phyloP scores from a whole-genome alignment of 257 asterid genomes.

The Solanum gandarillasii region DNA sequence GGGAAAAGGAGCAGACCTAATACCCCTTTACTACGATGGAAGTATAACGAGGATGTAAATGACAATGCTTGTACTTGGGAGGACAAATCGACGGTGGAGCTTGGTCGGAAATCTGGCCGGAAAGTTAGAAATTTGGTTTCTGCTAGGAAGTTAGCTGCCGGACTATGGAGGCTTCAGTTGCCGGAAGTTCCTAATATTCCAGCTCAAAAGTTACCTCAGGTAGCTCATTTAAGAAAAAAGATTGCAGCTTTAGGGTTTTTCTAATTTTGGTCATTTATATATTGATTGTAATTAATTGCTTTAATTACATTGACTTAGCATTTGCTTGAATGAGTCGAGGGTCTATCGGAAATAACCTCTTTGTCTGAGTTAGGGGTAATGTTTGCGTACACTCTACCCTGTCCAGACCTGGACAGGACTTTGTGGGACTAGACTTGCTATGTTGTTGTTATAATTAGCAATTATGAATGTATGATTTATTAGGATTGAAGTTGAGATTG shows the following conservation, averaged over 20 bases:
- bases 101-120: constrained; percentile 18
- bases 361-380: not conserved
- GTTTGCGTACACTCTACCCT: not conserved
- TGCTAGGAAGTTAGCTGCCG: constrained; percentile 49
- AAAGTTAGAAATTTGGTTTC: constrained; percentile 19
- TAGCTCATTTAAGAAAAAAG: constrained; percentile 7
- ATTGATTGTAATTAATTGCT: not conserved
- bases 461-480: not conserved
- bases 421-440: not conserved
- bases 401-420: not conserved
- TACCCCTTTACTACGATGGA: constrained; percentile 58
- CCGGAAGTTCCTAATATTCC: constrained; percentile 22
- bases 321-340: not conserved
- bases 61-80: constrained; percentile 11
- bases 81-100: constrained; percentile 11
- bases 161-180: constrained; percentile 52
- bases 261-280: not conserved
- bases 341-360: not conserved
- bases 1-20: constrained; percentile 38
- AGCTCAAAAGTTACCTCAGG: constrained; percentile 35
- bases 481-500: not conserved
- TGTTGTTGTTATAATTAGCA: not conserved
- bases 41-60: constrained; percentile 27
- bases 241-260: not conserved
- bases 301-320: not conserved